A percentile compares a stretch with the other conserved stretches of the same genome.
These are phyloP conservation scores for Pachysandra terminalis DNA, from an alignment of 164 flowering plant species.

Conservation along the genomic window DNA sequence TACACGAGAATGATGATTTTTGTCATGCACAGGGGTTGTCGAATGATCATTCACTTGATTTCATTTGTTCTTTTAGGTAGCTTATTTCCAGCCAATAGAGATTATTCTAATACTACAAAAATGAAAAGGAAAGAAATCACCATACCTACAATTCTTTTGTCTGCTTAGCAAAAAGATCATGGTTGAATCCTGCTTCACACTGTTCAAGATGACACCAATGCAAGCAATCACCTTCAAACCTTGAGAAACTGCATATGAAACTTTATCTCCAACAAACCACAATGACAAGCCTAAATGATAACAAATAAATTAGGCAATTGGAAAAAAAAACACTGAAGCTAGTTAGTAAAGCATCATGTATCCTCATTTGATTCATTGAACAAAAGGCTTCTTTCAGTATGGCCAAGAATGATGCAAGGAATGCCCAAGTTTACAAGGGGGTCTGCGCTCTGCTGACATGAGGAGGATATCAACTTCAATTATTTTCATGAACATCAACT, in stretches of 20 bases:
- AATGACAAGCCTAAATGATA: conserved; percentile 4
- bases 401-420: conserved; percentile 73
- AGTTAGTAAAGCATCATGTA: too few species aligned
- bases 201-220: conserved; percentile 72
- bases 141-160: conserved; percentile 64
- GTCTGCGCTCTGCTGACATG: conserved; percentile 44
- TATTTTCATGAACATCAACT: too few species aligned
- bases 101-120: too few species aligned
- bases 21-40: too few species aligned
- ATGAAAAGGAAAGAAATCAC: background rate
- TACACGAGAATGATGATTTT: too few species aligned
- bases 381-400: conserved; percentile 58
- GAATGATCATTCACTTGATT: too few species aligned
- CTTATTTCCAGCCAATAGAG: too few species aligned
- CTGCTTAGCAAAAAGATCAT: conserved; percentile 67
- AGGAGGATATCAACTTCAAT: too few species aligned
- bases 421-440: conserved; percentile 59
- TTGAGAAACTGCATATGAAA: conserved; percentile 61
- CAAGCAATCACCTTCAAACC: too few species aligned
- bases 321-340: too few species aligned
- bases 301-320: too few species aligned
- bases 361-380: conserved; percentile 59
- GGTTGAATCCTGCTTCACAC: conserved; percentile 58
- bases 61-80: too few species aligned
- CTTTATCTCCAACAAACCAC: conserved; percentile 63